Base-by-base conservation (phyloP, 208 protist species). In the Strigomonas galati region DNA sequence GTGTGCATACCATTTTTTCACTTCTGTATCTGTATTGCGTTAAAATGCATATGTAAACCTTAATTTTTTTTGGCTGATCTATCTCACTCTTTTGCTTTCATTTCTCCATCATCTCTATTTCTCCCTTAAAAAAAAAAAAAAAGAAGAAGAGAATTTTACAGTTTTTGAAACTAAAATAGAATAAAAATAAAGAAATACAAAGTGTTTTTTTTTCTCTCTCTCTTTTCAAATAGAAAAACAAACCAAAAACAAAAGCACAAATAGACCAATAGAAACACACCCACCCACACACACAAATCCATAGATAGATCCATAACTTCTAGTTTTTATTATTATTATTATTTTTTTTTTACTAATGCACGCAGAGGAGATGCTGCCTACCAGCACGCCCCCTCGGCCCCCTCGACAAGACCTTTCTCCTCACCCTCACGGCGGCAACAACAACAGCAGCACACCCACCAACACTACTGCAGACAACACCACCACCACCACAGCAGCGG, bases 41-140 rank as follows among this genome's bases (percentile, higher is more conserved):
- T 49, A 21, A 30, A 55, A 30, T 28, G n/a, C 6, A 23, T 23
- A 55, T 19, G 10, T 19, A 23, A 23, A 12, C 6, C 26, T 28
- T 6, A 30, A 23, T 55, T 55, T 55, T 55, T 23, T 19, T 6
- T 55, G 5, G 19, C 26, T 23, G 23, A 55, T 14, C 6, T 55
- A 30, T 23, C n/a, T 30, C 51, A 23, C 51, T 55, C 19, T 23
- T 23, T 55, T 55, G 10, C 5, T 19, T 23, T 17, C 19, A 19
- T 55, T 55, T 6, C 6, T 6, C 26, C 19, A 23, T 28, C 6
- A 55, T 19, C 54, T 40, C 54, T 19, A 9, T 30, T 35, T 32
- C 30, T 60, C 30, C 32, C 32, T 60, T 60, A 37, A 43, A 26
- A 37, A n/a, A 26, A 60, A 56, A 56, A 49, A 19, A 49, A 49